A percentile compares a stretch with the other conserved stretches of the same genome.
phyloP scores from a whole-genome alignment of 306 rosid genomes.

The Pyrus bretschneideri region DNA sequence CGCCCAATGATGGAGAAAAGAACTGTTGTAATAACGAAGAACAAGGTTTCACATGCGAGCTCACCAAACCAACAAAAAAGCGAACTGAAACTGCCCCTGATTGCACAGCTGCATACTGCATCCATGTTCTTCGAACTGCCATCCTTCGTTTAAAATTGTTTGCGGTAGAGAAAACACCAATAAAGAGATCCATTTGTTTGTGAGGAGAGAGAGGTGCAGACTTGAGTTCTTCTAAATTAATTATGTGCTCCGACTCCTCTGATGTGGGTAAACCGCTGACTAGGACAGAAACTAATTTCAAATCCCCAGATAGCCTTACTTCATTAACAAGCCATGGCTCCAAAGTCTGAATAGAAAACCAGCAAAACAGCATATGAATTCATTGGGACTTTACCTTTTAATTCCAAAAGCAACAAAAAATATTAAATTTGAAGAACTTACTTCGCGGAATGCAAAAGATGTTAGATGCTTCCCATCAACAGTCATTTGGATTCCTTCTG shows the following conservation, averaged over 20 bases:
- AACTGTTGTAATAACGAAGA: slow-evolving; percentile 1
- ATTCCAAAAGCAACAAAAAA: slow-evolving; percentile 4
- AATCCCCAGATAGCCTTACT: slow-evolving; percentile 72
- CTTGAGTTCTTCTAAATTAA: slow-evolving; percentile 65
- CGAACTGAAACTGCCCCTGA: slow-evolving; percentile 69
- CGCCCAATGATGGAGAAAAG: not conserved
- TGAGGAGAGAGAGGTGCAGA: slow-evolving; percentile 46
- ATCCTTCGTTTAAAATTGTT: slow-evolving; percentile 93
- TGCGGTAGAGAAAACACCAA: slow-evolving; percentile 96
- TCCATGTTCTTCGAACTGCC: slow-evolving; percentile 99
- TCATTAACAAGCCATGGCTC: slow-evolving; percentile 98
- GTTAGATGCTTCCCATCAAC: slow-evolving; percentile 97
- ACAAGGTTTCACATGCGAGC: slow-evolving; percentile 25
- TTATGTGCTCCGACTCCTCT: slow-evolving; percentile 86
- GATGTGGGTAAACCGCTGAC: slow-evolving; percentile 96
- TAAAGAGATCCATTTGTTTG: slow-evolving; percentile 58
- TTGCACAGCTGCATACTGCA: slow-evolving; percentile 82
- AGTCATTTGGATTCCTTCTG: slow-evolving; percentile 98
- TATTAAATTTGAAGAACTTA: slow-evolving; percentile 18
- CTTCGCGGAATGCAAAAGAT: slow-evolving; percentile 91
- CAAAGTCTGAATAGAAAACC: slow-evolving; percentile 60
- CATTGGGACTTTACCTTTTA: slow-evolving; percentile 10
- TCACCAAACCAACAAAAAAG: slow-evolving; percentile 97
- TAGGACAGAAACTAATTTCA: slow-evolving; percentile 73
- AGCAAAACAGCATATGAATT: slow-evolving; percentile 24